A percentile compares a stretch with the other conserved stretches of the same genome.
These are phyloP conservation scores for Vaccinium darrowii DNA, from an alignment of 148 eudicot species.

Conservation along the genomic window DNA sequence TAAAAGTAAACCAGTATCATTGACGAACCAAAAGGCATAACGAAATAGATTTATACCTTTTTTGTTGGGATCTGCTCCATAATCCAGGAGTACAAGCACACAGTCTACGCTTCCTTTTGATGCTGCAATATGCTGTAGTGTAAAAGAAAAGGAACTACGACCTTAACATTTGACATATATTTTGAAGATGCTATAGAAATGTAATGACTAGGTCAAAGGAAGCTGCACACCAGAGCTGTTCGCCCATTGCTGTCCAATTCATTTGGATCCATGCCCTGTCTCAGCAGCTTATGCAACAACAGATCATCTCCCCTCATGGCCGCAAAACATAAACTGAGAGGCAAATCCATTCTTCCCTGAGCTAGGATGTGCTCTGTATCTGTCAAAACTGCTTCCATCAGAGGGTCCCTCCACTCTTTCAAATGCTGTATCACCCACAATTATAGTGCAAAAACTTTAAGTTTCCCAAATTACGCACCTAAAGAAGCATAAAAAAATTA, in stretches of 20 bases:
- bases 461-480: not conserved
- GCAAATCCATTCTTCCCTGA: constrained; percentile 68
- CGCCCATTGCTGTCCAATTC: constrained; percentile 58
- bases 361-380: constrained; percentile 64
- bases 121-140: constrained; percentile 67
- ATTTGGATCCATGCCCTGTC: constrained; percentile 58
- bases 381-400: constrained; percentile 42
- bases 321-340: constrained; percentile 73
- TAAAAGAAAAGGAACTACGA: not conserved
- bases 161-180: not conserved
- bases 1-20: not conserved
- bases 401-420: constrained; percentile 41
- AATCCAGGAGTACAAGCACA: constrained; percentile 53
- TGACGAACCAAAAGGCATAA: not conserved
- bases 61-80: constrained; percentile 74
- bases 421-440: constrained; percentile 46
- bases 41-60: constrained; percentile 41
- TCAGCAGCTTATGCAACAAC: constrained; percentile 59
- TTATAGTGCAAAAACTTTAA: not conserved
- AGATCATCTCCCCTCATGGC: constrained; percentile 63
- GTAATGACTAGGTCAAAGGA: not conserved
- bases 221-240: constrained; percentile 52
- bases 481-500: not conserved
- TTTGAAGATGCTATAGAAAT: not conserved
- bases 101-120: constrained; percentile 58